phyloP scores from a whole-genome alignment of 2,329 filamentous ascomycete genomes.

The Epichloe glyceriae region DNA sequence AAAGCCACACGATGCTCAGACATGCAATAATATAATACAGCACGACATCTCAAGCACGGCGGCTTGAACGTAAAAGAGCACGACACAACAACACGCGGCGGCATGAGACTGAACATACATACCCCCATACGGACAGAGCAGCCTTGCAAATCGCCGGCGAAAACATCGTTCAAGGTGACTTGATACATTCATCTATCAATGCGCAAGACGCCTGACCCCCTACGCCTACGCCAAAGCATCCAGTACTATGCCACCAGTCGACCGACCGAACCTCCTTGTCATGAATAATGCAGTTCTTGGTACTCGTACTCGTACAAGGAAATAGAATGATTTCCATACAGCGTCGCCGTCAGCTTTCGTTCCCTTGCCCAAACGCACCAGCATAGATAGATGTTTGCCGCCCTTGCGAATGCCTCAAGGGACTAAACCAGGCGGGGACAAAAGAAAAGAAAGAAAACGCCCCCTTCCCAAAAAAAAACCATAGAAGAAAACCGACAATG shows the following conservation, averaged over 20 bases:
- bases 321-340: not conserved
- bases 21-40: too few species aligned
- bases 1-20: too few species aligned
- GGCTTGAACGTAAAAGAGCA: too few species aligned
- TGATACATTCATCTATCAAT: not conserved
- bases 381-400: not conserved
- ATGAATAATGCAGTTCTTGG: slow-evolving; percentile 2
- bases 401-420: too few species aligned
- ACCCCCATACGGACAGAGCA: too few species aligned
- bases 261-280: not conserved
- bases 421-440: not conserved
- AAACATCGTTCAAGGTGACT: not conserved
- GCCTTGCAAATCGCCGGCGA: not conserved
- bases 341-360: not conserved
- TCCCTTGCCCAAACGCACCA: not conserved
- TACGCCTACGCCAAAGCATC: too few species aligned
- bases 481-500: slow-evolving; percentile 2
- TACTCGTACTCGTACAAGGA: slow-evolving; percentile 2
- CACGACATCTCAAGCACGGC: too few species aligned
- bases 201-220: not conserved
- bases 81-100: too few species aligned
- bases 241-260: too few species aligned
- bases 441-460: not conserved
- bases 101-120: too few species aligned
- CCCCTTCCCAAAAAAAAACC: not conserved